Evolutionary conservation across 345 rosid species (phyloP), one percentile per base, ranked within the genome.

Genomic region (Erodium maritimum): DNA sequence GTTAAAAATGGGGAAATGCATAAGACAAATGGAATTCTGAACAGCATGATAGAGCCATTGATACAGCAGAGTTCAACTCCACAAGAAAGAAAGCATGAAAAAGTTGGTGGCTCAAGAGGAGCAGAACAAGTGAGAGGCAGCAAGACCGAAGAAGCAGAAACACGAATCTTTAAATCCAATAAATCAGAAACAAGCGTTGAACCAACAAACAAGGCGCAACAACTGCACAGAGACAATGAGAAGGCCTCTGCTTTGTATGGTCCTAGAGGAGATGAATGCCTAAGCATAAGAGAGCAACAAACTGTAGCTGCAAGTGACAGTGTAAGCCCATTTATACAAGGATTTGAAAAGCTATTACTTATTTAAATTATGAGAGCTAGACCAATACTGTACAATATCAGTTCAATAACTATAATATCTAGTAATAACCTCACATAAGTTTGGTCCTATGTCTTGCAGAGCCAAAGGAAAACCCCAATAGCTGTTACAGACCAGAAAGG

Each of bases 241-340:
- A 58, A 79, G 50, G 70, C 67, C 64, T 61, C 85, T 24, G 58
- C 50, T 23, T 64, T 69, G 2, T 29, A n/a, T 55, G 20, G 23
- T 66, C 63, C 67, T 0, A n/a, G 22, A 0, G 68, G 62, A 37
- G 69, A 62, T 25, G 70, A 72, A 59, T 34, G 61, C 66, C 69
- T 20, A 70, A 56, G 62, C 29, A 58, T 61, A 6, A 56, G 69
- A 46, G 74, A 70, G 61, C 54, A 61, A 58, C 70, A 64, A 67
- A 70, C 61, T 46, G 70, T 61, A 65, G 68, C 54, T 65, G 50
- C 69, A 21, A 55, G 52, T 50, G 78, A 69, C 53, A 68, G 61
- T 21, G 97, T 90, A 81, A 83, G 84, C 53, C 46, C 9, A 29
- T 11, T 29, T 11, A 58, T 56, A 42, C 45, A 54, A 48, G 10